These are phyloP conservation scores for Neostapfia colusana DNA, from an alignment of 176 grass and related monocot species.

Conservation along the genomic window DNA sequence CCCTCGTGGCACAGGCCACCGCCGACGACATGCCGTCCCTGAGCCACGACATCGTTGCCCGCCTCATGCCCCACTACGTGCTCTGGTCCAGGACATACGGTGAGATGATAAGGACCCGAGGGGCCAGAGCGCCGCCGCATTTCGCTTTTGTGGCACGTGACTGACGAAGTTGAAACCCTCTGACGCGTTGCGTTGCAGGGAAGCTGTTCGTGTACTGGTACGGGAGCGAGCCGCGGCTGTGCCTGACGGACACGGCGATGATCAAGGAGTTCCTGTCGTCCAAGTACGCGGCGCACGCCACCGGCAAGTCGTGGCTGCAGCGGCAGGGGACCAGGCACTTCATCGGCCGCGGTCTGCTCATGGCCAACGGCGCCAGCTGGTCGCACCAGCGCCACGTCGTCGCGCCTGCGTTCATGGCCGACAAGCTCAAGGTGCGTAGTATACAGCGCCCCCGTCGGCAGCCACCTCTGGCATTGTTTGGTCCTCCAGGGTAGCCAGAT, in stretches of 20 bases:
- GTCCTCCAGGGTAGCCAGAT: too few relatives aligned
- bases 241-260: constrained; percentile 74
- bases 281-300: constrained; percentile 64
- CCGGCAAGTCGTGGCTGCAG: constrained; percentile 89
- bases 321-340: constrained; percentile 69
- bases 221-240: constrained; percentile 82
- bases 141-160: neutral
- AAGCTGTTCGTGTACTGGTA: constrained; percentile 86
- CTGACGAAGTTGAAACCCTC: neutral
- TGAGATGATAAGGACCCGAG: neutral
- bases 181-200: constrained; percentile 41
- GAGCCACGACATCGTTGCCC: constrained; percentile 78
- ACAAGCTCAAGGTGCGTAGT: constrained; percentile 73
- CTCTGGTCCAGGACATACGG: constrained; percentile 72
- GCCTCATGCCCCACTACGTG: constrained; percentile 92
- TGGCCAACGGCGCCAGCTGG: constrained; percentile 86
- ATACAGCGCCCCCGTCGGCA: too few relatives aligned
- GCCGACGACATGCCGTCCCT: constrained; percentile 63
- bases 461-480: neutral
- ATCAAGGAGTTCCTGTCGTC: constrained; percentile 91
- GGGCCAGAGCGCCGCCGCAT: neutral
- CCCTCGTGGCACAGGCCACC: constrained; percentile 53
- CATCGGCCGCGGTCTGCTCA: constrained; percentile 81
- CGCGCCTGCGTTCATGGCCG: constrained; percentile 92
- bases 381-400: constrained; percentile 91